Conservation (phyloP, 352 stramenopile genomes). For the Phytophthora fragariaefolia region DNA sequence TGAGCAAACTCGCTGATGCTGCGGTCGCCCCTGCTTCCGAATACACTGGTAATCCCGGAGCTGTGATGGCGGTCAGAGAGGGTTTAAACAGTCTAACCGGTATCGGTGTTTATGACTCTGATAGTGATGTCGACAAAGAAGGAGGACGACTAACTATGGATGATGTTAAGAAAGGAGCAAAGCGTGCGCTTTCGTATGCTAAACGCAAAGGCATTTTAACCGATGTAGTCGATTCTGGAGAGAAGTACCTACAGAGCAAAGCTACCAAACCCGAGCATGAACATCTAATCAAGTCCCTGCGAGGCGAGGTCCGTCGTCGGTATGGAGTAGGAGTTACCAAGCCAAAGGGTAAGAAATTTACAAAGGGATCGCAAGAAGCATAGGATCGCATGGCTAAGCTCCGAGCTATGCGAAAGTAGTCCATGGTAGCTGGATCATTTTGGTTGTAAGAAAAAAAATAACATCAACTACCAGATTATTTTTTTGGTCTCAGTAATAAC, state of each 20-base stretch:
- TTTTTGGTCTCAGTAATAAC: slow-evolving; percentile 15
- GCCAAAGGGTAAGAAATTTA: too few species aligned
- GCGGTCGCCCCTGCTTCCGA: too few species aligned
- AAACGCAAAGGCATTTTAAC: slow-evolving; percentile 22
- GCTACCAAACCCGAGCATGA: slow-evolving; percentile 16
- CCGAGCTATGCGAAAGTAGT: too few species aligned
- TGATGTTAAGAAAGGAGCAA: slow-evolving; percentile 18
- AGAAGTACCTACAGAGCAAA: slow-evolving; percentile 14
- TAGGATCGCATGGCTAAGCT: too few species aligned
- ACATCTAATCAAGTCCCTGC: slow-evolving; percentile 2
- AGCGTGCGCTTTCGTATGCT: slow-evolving; percentile 8
- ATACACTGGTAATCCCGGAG: slow-evolving; percentile 10
- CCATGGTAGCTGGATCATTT: too few species aligned
- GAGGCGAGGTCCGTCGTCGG: slow-evolving; percentile 1
- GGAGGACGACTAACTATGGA: slow-evolving; percentile 4
- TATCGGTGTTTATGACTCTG: slow-evolving; percentile 20
- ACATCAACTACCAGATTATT: neutral
- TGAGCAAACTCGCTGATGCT: slow-evolving; percentile 1
- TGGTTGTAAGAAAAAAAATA: neutral
- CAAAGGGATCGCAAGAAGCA: too few species aligned
- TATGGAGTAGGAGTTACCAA: slow-evolving; percentile 21
- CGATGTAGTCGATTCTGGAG: slow-evolving; percentile 8
- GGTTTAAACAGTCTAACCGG: slow-evolving; percentile 14
- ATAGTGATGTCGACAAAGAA: slow-evolving; percentile 7
- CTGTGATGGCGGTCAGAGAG: slow-evolving; percentile 14